Percentiles rank a stretch among this genome's conserved stretches.
Evolutionary conservation across 768 basidiomycete species (phyloP).

Genomic region (Harrya chromipes): DNA sequence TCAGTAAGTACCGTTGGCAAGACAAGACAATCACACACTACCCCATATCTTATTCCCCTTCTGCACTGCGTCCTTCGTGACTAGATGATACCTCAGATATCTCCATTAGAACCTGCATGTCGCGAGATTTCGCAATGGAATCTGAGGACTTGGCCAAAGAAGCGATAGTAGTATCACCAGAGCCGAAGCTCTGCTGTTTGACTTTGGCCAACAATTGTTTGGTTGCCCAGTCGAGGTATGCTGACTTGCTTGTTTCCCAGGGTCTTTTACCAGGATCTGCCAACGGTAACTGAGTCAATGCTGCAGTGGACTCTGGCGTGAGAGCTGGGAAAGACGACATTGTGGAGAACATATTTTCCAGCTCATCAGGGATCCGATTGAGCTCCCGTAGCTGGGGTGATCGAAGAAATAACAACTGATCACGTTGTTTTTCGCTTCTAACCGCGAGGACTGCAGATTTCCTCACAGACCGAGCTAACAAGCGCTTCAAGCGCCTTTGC

Average conservation of each 20-base stretch:
- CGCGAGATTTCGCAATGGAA: slow-evolving; percentile 16
- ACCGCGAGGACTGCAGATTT: slow-evolving; percentile 43
- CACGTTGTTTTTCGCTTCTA: slow-evolving; percentile 43
- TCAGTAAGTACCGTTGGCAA: background rate
- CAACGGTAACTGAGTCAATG: slow-evolving; percentile 30
- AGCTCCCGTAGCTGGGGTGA: slow-evolving; percentile 40
- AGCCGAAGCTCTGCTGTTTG: slow-evolving; percentile 17
- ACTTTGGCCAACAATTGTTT: slow-evolving; percentile 45
- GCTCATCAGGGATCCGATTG: slow-evolving; percentile 37
- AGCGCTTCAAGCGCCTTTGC: slow-evolving; percentile 64
- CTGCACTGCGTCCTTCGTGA: background rate
- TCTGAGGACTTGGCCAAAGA: slow-evolving; percentile 19
- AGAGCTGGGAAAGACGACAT: slow-evolving; percentile 50
- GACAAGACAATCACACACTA: background rate
- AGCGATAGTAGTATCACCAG: slow-evolving; percentile 20
- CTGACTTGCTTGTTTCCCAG: slow-evolving; percentile 74
- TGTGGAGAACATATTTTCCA: slow-evolving; percentile 44
- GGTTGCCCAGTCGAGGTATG: slow-evolving; percentile 78
- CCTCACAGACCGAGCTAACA: slow-evolving; percentile 52
- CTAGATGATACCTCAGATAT: slow-evolving; percentile 1
- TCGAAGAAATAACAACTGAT: slow-evolving; percentile 44
- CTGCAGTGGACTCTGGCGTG: slow-evolving; percentile 37
- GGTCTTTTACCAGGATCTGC: slow-evolving; percentile 63
- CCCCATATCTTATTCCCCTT: background rate
- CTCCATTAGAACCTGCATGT: slow-evolving; percentile 19